Conservation (phyloP, 495 filamentous ascomycete species). For the Paragyromitra xinjiangensis region DNA sequence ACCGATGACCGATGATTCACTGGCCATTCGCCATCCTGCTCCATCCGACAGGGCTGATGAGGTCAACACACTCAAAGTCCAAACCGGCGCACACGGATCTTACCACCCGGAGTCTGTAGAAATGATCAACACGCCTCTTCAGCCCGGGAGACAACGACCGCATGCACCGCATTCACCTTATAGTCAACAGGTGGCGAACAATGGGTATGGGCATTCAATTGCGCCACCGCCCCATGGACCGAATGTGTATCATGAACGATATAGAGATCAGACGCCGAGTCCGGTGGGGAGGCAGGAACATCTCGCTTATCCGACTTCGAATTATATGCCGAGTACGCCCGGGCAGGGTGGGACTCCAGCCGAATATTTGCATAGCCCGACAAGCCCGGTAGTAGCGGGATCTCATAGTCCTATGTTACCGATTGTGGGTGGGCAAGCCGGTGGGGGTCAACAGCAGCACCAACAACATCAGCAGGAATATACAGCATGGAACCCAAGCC, state of each 20-base stretch:
- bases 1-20: slow-evolving; percentile 26
- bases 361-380: slow-evolving; percentile 29
- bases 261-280: slow-evolving; percentile 35
- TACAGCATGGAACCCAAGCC: background rate
- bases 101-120: slow-evolving; percentile 37
- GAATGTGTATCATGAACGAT: slow-evolving; percentile 24
- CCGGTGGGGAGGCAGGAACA: slow-evolving; percentile 8
- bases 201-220: slow-evolving; percentile 38
- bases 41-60: slow-evolving; percentile 29
- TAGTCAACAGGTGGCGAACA: slow-evolving; percentile 34
- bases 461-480: slow-evolving; percentile 11
- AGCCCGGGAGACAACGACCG: slow-evolving; percentile 24
- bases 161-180: slow-evolving; percentile 22
- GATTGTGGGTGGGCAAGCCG: slow-evolving; percentile 18
- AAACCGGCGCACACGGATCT: slow-evolving; percentile 10
- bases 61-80: slow-evolving; percentile 27
- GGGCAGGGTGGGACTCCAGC: background rate
- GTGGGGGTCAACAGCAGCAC: background rate
- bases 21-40: slow-evolving; percentile 40
- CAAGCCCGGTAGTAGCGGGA: slow-evolving; percentile 11
- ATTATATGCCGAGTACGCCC: slow-evolving; percentile 34
- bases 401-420: slow-evolving; percentile 21
- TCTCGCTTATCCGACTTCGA: slow-evolving; percentile 29
- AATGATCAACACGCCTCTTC: slow-evolving; percentile 18
- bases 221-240: slow-evolving; percentile 31